A percentile compares a stretch with the other conserved stretches of the same genome.
phyloP scores from a whole-genome alignment of 208 protist genomes.

The Trypanosoma caninum region DNA sequence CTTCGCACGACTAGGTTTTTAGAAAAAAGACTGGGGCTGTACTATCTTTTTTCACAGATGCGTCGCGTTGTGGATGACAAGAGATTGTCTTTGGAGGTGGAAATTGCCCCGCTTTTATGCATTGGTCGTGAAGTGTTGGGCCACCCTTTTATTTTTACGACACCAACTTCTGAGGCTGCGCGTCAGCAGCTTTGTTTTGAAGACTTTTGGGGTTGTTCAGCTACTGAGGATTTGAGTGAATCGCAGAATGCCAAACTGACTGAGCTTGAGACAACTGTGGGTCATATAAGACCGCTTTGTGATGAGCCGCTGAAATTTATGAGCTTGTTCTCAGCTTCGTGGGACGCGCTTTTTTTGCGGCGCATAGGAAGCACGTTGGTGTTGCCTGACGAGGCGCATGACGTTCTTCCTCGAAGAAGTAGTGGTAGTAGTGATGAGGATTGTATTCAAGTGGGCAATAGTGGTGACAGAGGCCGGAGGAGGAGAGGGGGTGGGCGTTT shows the following conservation, averaged over 20 bases:
- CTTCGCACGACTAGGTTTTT: slow-evolving; percentile 45
- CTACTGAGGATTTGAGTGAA: slow-evolving; percentile 10
- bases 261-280: slow-evolving; percentile 33
- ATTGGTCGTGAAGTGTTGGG: slow-evolving; percentile 42
- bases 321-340: slow-evolving; percentile 32
- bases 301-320: slow-evolving; percentile 48
- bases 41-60: slow-evolving; percentile 62
- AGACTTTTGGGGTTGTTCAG: slow-evolving; percentile 14
- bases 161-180: slow-evolving; percentile 37
- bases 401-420: slow-evolving; percentile 42
- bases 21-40: slow-evolving; percentile 39
- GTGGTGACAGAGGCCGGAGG: neutral
- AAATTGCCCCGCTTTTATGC: slow-evolving; percentile 41
- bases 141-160: slow-evolving; percentile 57
- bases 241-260: slow-evolving; percentile 30
- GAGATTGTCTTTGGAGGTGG: slow-evolving; percentile 31
- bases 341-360: slow-evolving; percentile 58
- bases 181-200: slow-evolving; percentile 32
- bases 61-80: slow-evolving; percentile 25
- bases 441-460: neutral
- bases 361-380: slow-evolving; percentile 55
- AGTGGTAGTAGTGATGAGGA: neutral
- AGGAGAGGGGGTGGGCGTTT: neutral
- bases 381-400: slow-evolving; percentile 50
- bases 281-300: slow-evolving; percentile 41